Evolutionary conservation across 345 rosid species (phyloP), one percentile per base, ranked within the genome.

Genomic region (Salix caprea): DNA sequence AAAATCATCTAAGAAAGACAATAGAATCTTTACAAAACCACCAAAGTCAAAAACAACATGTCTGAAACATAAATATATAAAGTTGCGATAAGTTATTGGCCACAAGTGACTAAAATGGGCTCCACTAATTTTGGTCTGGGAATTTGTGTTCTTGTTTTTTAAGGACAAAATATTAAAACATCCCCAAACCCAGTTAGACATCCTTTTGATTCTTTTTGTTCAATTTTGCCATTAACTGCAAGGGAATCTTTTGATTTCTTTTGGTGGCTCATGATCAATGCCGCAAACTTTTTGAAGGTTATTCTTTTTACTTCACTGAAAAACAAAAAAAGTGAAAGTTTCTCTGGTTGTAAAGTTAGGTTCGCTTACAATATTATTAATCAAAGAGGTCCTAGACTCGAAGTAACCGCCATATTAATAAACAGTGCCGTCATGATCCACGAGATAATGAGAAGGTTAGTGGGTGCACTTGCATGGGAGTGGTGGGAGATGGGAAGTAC

Each of bases 301-400:
- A 46, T 12, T 72, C 40, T 58, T 30, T 46, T 46, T 46, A 12
- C 16, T 46, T 46, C 4, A 46, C 48, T 40, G 4, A n/a, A n/a
- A 23, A 56, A 34, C 36, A 2, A 28, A 65, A 42, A 36, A 19
- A 7, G 15, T 10, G 23, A 24, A 32, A 3, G 23, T 4, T 23
- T 40, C 5, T n/a, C 37, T 66, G 40, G 81, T 61, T 82, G 79
- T 36, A 71, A 78, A 70, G 78, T 74, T 74, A 34, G 77, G 70
- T 69, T 1, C 13, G 42, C 34, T 40, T 40, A 6, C 37, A 34
- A 40, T 5, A 7, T 2, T 50, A 46, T 19, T 2, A 52, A 19
- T 37, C 14, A 54, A 74, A 10, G 21, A 21, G 71, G 24, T 21
- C 30, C 77, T 36, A 18, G 34, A 56, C 3, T 11, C 37, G 23